phyloP scores from a whole-genome alignment of 371 early-diverging fungal genomes.

The Dinochytrium kinnereticum region DNA sequence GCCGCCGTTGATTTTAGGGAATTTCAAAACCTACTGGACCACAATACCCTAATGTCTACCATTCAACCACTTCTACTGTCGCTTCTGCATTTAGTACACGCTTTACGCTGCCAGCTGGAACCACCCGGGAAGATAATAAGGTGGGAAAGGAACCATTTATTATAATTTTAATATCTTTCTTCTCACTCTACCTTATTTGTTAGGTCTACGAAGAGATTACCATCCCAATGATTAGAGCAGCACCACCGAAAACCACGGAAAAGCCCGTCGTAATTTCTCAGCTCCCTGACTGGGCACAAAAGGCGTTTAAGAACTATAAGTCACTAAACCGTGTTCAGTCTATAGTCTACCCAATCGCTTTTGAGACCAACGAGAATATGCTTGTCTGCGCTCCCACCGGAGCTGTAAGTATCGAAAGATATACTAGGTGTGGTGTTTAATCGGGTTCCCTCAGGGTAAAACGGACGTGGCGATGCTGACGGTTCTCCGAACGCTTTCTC shows the following conservation, averaged over 20 bases:
- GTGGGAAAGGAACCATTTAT: too few relatives aligned
- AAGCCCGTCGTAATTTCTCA: slow-evolving; percentile 34
- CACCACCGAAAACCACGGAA: slow-evolving; percentile 38
- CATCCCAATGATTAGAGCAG: slow-evolving; percentile 46
- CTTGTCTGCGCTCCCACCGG: slow-evolving; percentile 99
- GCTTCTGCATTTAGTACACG: slow-evolving; percentile 46
- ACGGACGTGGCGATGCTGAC: slow-evolving; percentile 98
- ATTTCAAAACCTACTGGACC: slow-evolving; percentile 10
- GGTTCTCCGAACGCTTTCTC: slow-evolving; percentile 77
- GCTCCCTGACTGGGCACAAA: slow-evolving; percentile 51
- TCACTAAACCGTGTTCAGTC: slow-evolving; percentile 94
- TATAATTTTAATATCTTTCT: too few relatives aligned
- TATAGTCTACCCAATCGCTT: slow-evolving; percentile 92
- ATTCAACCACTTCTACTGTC: slow-evolving; percentile 36
- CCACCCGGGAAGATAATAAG: slow-evolving; percentile 46
- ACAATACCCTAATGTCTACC: slow-evolving; percentile 54
- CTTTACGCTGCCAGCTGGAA: slow-evolving; percentile 50
- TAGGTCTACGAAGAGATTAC: slow-evolving; percentile 52
- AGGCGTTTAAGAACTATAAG: slow-evolving; percentile 85
- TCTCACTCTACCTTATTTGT: too few relatives aligned
- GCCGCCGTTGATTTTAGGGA: too few relatives aligned
- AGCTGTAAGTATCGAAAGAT: slow-evolving; percentile 77
- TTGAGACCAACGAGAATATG: slow-evolving; percentile 95
- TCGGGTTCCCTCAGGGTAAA: slow-evolving; percentile 93
- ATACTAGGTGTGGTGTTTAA: slow-evolving; percentile 12